Conservation (phyloP, 2,329 filamentous ascomycete genomes). For the Fusarium guadeloupense region DNA sequence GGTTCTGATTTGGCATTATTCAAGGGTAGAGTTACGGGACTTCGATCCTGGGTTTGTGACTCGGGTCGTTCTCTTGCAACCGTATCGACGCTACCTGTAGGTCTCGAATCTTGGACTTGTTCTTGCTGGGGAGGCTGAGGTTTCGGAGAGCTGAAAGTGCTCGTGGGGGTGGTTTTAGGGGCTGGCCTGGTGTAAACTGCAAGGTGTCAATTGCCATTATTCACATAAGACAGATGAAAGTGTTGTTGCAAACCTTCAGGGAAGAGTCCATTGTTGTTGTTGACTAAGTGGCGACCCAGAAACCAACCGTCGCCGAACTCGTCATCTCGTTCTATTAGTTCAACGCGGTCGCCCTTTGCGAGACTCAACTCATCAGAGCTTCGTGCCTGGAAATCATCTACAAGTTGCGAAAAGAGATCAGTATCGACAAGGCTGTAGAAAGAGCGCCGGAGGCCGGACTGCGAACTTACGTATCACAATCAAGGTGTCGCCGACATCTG, state of each 20-base stretch:
- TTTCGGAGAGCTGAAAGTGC: conserved; percentile 45
- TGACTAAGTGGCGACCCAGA: conserved; percentile 76
- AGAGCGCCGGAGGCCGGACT: conserved; percentile 37
- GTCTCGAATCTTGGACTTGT: conserved; percentile 41
- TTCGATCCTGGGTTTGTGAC: conserved; percentile 48
- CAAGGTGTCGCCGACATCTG: conserved; percentile 72
- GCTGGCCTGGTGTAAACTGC: conserved; percentile 70
- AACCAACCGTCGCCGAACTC: conserved; percentile 92
- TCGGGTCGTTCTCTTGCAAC: conserved; percentile 45
- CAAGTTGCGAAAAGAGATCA: conserved; percentile 18
- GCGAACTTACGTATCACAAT: conserved; percentile 74
- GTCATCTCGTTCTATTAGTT: conserved; percentile 85
- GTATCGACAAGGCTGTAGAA: conserved; percentile 7
- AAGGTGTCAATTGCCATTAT: conserved; percentile 36
- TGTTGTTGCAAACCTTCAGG: conserved; percentile 72
- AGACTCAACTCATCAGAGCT: conserved; percentile 94
- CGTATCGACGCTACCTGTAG: conserved; percentile 30
- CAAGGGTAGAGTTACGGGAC: conserved; percentile 56
- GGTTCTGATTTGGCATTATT: conserved; percentile 51
- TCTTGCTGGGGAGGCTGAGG: conserved; percentile 46
- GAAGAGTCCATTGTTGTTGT: conserved; percentile 80
- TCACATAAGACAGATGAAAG: conserved; percentile 14
- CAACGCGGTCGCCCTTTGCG: conserved; percentile 83
- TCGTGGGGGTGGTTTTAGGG: conserved; percentile 55
- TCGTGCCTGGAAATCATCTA: conserved; percentile 91